Base-by-base conservation (phyloP, 352 stramenopile genomes). In the Pythium aristosporum region DNA sequence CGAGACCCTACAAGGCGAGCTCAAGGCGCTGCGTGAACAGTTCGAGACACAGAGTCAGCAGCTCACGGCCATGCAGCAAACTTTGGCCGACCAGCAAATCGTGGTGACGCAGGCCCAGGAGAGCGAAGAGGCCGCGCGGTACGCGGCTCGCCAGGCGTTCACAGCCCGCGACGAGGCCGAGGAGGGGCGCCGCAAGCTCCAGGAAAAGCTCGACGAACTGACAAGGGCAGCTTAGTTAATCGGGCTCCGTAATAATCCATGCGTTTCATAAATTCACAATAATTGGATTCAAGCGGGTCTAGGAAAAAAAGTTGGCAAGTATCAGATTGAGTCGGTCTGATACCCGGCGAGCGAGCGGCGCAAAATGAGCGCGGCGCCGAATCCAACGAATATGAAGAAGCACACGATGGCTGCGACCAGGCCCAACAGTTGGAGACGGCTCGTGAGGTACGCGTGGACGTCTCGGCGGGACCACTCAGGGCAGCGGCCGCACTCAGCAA, bases 301-400 rank as follows among this genome's bases (percentile, higher is more conserved):
- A 15, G n/a, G n/a, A 25, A 7, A 54, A 18, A 46, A 46, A 28
- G 51, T 48, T 36, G 30, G 36, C 13, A 36, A 28, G 10, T 34
- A 41, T 72, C 79, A 95, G 59, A 95, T 91, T 8, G 87, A 95
- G 44, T 95, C 87, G 42, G 84, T 92, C 67, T 92, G 85, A 55
- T 95, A 95, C 5, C 84, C 83, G 37, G 80, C 82, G 41, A 95
- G 73, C 42, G 82, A 92, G 57, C 75, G 68, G 36, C 87, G 78
- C 46, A 95, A 62, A 43, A 95, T 79, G n/a, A 92, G 63, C 18
- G 87, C 82, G 3, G 73, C 82, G 18, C 59, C 70, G 55, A 87
- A 87, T 51, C 82, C 87, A 43, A 92, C 78, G 71, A 87, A 59
- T 57, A 95, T 85, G 67, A 91, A 93, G 52, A 93, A 76, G 48